These are phyloP conservation scores for Leishmania braziliensis DNA, from an alignment of 208 protist species.

Conservation along the genomic window DNA sequence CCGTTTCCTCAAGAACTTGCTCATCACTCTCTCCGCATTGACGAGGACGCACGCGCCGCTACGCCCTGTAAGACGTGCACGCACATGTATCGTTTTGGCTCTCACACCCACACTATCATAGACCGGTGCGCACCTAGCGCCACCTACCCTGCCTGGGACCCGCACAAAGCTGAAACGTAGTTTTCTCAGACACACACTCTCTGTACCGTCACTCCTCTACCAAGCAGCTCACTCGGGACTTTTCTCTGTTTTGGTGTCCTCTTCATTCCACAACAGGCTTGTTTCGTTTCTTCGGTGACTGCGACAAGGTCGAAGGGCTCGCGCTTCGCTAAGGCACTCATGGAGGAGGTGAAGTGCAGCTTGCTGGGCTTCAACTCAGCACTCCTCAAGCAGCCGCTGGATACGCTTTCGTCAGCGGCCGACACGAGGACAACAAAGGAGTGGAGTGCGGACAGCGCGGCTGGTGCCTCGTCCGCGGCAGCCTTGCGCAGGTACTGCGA, in stretches of 20 bases:
- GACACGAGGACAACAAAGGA: neutral
- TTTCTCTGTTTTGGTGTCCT: neutral
- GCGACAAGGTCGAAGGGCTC: neutral
- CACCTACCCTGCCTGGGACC: neutral
- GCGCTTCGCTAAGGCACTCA: conserved; percentile 15
- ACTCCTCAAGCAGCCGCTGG: conserved; percentile 30
- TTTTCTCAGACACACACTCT: neutral
- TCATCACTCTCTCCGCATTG: neutral
- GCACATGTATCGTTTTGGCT: neutral
- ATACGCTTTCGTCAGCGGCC: neutral
- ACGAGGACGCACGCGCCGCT: neutral
- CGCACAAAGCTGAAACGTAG: neutral
- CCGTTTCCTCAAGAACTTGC: neutral
- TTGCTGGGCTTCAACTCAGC: conserved; percentile 76
- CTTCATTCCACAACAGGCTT: neutral
- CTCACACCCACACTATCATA: neutral
- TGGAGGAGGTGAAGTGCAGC: conserved; percentile 87
- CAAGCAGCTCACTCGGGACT: neutral
- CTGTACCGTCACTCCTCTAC: neutral
- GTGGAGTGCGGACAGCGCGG: neutral
- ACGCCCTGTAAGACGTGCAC: neutral
- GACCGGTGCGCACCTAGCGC: neutral
- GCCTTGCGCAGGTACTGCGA: conserved; percentile 18
- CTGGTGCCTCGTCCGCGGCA: neutral
- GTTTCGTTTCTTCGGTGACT: neutral